Percentiles rank a stretch among this genome's conserved stretches.
phyloP scores from a whole-genome alignment of 2,329 filamentous ascomycete genomes.

The Raffaelea ambrosiae region DNA sequence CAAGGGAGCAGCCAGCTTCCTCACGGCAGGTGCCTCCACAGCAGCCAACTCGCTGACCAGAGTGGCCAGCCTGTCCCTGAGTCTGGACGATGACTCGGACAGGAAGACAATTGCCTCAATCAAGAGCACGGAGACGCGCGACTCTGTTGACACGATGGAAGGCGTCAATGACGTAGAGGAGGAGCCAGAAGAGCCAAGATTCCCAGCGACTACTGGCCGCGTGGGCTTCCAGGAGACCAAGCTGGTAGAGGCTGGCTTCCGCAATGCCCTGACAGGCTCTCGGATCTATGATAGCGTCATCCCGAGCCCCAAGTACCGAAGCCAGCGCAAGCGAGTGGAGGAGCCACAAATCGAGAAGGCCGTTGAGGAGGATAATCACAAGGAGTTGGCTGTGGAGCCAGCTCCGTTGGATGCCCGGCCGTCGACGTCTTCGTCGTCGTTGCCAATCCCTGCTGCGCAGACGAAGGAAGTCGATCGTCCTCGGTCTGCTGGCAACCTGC shows the following conservation, averaged over 20 bases:
- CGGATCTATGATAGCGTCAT: conserved; percentile 13
- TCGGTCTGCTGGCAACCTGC: too few species aligned
- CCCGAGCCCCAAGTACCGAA: neutral
- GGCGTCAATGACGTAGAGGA: neutral
- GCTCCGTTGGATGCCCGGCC: neutral
- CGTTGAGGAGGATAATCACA: too few species aligned
- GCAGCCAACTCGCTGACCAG: too few species aligned
- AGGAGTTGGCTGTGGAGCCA: neutral
- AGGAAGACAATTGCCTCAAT: too few species aligned
- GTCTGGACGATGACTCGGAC: too few species aligned
- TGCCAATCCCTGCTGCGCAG: too few species aligned
- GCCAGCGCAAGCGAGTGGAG: neutral
- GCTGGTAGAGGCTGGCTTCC: conserved; percentile 18
- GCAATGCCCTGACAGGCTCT: conserved; percentile 19
- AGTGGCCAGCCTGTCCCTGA: too few species aligned
- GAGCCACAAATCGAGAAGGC: too few species aligned
- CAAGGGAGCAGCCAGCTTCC: too few species aligned
- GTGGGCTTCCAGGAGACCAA: conserved; percentile 20
- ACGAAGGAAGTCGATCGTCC: too few species aligned
- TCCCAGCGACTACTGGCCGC: conserved; percentile 19
- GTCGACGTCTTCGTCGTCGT: neutral
- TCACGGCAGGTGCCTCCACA: too few species aligned
- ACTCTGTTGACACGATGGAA: conserved; percentile 9
- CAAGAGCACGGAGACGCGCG: neutral
- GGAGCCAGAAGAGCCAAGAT: neutral